Conservation (phyloP, 179 eudicot genomes). For the Spergularia azorica region DNA sequence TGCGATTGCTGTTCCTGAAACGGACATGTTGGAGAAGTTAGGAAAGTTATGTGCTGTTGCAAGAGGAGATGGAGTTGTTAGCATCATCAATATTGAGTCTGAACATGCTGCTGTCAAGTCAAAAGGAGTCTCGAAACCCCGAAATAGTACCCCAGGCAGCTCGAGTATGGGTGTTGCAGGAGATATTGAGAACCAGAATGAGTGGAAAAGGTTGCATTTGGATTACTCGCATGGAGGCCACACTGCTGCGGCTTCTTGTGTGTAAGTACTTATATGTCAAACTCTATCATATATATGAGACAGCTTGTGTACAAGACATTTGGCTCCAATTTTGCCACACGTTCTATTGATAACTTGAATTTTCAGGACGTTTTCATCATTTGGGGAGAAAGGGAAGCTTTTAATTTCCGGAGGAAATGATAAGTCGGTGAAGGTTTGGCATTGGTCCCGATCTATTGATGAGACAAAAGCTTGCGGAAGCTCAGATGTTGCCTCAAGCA, state of each 20-base stretch:
- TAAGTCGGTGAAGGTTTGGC: conserved; percentile 85
- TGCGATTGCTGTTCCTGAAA: conserved; percentile 81
- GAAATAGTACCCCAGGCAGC: conserved; percentile 33
- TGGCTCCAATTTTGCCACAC: neutral
- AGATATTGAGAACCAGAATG: conserved; percentile 39
- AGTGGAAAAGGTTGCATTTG: conserved; percentile 50
- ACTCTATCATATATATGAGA: neutral
- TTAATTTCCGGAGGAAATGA: conserved; percentile 91
- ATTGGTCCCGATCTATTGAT: conserved; percentile 57
- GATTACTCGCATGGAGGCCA: conserved; percentile 85
- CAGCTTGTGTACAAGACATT: neutral
- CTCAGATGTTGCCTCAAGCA: conserved; percentile 42
- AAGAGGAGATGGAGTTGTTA: conserved; percentile 86
- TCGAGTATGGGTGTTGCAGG: conserved; percentile 37
- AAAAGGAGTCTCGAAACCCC: conserved; percentile 42
- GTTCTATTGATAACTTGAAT: neutral
- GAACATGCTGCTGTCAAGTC: conserved; percentile 56
- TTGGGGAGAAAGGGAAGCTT: conserved; percentile 89
- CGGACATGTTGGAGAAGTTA: conserved; percentile 65
- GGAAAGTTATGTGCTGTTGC: conserved; percentile 82
- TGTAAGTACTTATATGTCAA: conserved; percentile 48
- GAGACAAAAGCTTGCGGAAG: conserved; percentile 42
- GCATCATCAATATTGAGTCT: conserved; percentile 68
- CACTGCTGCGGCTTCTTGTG: conserved; percentile 80
- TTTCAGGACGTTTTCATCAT: conserved; percentile 78